A percentile compares a stretch with the other conserved stretches of the same genome.
These are phyloP conservation scores for Prunus mume DNA, from an alignment of 306 rosid species.

Conservation along the genomic window DNA sequence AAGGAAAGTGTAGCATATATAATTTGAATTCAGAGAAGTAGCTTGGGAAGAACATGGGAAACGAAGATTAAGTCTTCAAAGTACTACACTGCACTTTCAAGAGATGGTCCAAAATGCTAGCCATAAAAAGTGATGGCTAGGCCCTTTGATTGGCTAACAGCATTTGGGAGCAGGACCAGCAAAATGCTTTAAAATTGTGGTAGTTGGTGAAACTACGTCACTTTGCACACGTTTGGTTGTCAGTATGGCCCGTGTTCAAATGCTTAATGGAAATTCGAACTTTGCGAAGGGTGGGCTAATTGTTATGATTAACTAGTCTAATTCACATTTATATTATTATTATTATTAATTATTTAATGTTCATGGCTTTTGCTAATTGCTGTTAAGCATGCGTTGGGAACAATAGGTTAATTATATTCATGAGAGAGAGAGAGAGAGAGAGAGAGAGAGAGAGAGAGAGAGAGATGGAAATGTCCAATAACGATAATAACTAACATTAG, in stretches of 20 bases:
- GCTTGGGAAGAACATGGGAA: not conserved
- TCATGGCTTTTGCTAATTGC: not conserved
- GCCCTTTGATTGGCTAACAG: not conserved
- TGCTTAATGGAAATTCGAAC: no score
- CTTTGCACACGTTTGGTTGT: not conserved
- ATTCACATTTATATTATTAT: no score
- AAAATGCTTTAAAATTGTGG: conserved; percentile 14
- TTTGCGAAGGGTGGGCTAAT: no score
- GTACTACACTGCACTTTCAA: not conserved
- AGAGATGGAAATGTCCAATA: conserved; percentile 29
- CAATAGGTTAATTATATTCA: not conserved
- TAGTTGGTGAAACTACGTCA: conserved; percentile 2
- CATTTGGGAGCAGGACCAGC: conserved; percentile 11
- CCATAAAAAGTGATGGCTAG: not conserved
- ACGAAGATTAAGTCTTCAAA: not conserved
- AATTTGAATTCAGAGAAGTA: not conserved
- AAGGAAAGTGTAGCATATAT: not conserved
- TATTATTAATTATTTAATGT: no score
- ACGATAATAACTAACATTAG: conserved; percentile 66
- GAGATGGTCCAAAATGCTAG: conserved; percentile 24
- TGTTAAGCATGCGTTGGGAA: not conserved
- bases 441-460: not conserved
- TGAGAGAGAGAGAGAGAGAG: not conserved
- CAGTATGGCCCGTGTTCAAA: not conserved
- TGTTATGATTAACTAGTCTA: no score